phyloP scores from a whole-genome alignment of 164 flowering plant species.

The Berberis thunbergii region DNA sequence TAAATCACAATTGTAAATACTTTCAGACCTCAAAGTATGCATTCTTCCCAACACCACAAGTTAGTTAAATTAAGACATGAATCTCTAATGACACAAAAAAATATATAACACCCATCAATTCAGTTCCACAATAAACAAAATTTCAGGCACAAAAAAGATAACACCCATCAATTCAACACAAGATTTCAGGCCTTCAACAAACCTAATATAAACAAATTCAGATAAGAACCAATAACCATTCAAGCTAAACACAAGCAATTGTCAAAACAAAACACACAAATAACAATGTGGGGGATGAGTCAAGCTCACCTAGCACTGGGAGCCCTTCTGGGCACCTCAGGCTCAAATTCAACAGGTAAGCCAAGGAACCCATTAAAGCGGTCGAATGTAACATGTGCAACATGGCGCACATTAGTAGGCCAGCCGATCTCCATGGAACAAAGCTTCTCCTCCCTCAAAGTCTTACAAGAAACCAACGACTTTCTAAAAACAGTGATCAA shows the following conservation, averaged over 20 bases:
- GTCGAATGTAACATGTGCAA: slow-evolving; percentile 94
- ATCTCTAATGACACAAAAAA: no score
- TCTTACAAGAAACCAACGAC: slow-evolving; percentile 54
- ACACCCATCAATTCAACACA: no score
- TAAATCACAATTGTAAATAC: no score
- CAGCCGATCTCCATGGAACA: slow-evolving; percentile 77
- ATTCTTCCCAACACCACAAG: no score
- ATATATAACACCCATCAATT: no score
- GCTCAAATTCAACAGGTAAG: slow-evolving; percentile 88
- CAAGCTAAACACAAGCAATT: background rate
- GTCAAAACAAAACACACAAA: background rate
- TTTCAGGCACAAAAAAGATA: no score
- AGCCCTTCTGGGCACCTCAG: slow-evolving; percentile 72
- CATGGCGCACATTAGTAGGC: slow-evolving; percentile 85
- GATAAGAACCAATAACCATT: background rate
- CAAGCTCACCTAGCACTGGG: slow-evolving; percentile 83
- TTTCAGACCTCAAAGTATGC: no score
- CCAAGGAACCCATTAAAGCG: slow-evolving; percentile 90
- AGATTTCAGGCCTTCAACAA: no score
- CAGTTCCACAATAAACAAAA: no score
- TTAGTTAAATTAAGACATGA: no score
- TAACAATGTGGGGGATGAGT: slow-evolving; percentile 2
- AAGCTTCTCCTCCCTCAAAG: slow-evolving; percentile 28
- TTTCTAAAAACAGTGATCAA: slow-evolving; percentile 62
- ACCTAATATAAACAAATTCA: background rate